A percentile compares a stretch with the other conserved stretches of the same genome.
phyloP scores from a whole-genome alignment of 192 early-diverging fungal species.

The Podila epigama region DNA sequence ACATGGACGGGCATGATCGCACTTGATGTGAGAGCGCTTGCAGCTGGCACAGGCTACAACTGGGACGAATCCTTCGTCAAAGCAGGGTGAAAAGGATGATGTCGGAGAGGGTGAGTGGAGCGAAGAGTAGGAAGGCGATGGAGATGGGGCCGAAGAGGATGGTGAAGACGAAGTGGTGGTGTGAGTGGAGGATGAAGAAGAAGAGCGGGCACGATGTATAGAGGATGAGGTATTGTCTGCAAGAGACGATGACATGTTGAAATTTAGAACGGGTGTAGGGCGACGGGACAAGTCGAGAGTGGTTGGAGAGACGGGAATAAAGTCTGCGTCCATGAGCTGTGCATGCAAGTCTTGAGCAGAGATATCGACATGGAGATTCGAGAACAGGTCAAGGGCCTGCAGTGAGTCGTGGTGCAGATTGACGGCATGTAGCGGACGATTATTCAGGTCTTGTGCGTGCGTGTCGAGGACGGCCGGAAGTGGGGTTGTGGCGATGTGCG shows the following conservation, averaged over 20 bases:
- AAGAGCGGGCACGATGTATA: too few species aligned
- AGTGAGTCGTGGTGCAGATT: too few species aligned
- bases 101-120: neutral
- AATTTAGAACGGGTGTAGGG: too few species aligned
- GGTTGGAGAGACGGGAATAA: too few species aligned
- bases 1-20: constrained; percentile 37
- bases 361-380: neutral
- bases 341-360: neutral
- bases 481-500: too few species aligned
- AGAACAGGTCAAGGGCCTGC: neutral
- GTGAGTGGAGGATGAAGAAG: neutral
- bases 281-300: too few species aligned
- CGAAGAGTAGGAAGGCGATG: neutral
- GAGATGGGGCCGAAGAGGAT: constrained; percentile 13
- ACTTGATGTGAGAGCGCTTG: constrained; percentile 47
- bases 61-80: constrained; percentile 13
- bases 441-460: too few species aligned
- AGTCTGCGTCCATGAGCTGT: neutral
- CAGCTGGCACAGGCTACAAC: constrained; percentile 33
- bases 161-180: constrained; percentile 7
- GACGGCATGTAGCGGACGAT: too few species aligned
- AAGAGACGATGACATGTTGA: too few species aligned
- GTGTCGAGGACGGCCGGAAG: too few species aligned
- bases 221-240: too few species aligned
- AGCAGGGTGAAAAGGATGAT: constrained; percentile 7